Conservation (phyloP, 129 eudicot species). For the Flaveria trinervia region DNA sequence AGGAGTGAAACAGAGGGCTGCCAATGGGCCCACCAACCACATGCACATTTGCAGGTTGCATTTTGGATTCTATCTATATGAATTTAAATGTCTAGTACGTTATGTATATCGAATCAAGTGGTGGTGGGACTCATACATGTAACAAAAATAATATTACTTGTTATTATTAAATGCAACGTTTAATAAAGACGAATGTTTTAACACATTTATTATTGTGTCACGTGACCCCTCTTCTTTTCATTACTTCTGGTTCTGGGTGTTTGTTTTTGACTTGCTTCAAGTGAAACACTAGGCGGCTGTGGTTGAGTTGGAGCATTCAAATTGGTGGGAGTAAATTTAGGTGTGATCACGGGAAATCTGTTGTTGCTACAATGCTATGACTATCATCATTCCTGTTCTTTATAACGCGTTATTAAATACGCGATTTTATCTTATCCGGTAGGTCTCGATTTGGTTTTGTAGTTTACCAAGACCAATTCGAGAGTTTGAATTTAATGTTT, state of each 20-base stretch:
- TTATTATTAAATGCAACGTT: conserved; percentile 16
- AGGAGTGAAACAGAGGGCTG: conserved; percentile 25
- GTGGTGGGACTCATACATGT: not conserved
- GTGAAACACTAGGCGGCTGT: conserved; percentile 34
- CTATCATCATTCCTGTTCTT: conserved; percentile 23
- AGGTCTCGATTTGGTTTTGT: not conserved
- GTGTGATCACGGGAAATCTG: conserved; percentile 40
- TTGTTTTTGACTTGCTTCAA: conserved; percentile 5
- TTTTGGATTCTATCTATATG: conserved; percentile 27
- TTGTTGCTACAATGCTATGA: conserved; percentile 15
- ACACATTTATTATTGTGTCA: conserved; percentile 3
- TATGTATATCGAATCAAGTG: not conserved
- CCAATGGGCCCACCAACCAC: conserved; percentile 32
- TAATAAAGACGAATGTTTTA: not conserved
- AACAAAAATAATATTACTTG: not conserved
- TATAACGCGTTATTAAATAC: not conserved
- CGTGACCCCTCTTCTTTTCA: conserved; percentile 17
- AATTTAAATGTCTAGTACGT: conserved; percentile 12
- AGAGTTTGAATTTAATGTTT: not conserved
- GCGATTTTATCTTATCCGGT: not conserved
- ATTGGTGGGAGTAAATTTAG: conserved; percentile 26
- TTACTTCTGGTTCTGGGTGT: not conserved
- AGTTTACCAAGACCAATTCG: not conserved
- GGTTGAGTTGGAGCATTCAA: conserved; percentile 28
- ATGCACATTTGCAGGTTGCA: conserved; percentile 33